Percentiles rank a stretch among this genome's conserved stretches.
Conservation (phyloP, 169 alveolate species). For the Plasmodium relictum region DNA sequence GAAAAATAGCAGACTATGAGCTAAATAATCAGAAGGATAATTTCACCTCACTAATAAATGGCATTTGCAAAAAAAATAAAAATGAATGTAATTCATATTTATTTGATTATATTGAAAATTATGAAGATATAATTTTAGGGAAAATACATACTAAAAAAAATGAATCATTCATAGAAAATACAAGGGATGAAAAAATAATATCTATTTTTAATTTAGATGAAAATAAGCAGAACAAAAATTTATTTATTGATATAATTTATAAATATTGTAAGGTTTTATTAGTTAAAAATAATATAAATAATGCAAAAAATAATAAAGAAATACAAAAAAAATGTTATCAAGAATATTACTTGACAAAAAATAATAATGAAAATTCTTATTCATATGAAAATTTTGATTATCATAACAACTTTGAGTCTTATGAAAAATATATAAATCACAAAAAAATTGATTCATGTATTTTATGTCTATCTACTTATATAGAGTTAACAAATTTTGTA, state of each 20-base stretch:
- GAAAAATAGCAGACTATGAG: not conserved
- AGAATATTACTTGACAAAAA: not conserved
- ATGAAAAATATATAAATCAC: conserved; percentile 29
- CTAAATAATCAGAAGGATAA: not conserved
- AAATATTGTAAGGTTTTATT: conserved; percentile 34
- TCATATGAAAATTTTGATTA: not conserved
- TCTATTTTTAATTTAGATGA: conserved; percentile 28
- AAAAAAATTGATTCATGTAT: conserved; percentile 29
- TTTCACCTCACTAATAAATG: conserved; percentile 12
- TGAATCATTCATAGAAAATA: not conserved
- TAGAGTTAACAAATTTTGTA: conserved; percentile 61
- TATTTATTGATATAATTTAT: conserved; percentile 35
- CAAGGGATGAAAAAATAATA: conserved; percentile 14
- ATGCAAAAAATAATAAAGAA: not conserved
- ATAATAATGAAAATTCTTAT: not conserved
- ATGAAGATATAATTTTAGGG: conserved; percentile 15
- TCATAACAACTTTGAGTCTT: conserved; percentile 8
- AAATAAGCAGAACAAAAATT: conserved; percentile 35
- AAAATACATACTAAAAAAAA: not conserved
- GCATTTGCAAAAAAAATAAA: conserved; percentile 2
- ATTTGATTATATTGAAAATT: conserved; percentile 51
- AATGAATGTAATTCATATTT: conserved; percentile 29
- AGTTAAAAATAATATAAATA: conserved; percentile 11
- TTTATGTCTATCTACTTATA: conserved; percentile 39
- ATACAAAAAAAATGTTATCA: conserved; percentile 12